Percentiles rank a stretch among this genome's conserved stretches.
Conservation (phyloP, 202 grass and related monocot species). For the Panicum virgatum region DNA sequence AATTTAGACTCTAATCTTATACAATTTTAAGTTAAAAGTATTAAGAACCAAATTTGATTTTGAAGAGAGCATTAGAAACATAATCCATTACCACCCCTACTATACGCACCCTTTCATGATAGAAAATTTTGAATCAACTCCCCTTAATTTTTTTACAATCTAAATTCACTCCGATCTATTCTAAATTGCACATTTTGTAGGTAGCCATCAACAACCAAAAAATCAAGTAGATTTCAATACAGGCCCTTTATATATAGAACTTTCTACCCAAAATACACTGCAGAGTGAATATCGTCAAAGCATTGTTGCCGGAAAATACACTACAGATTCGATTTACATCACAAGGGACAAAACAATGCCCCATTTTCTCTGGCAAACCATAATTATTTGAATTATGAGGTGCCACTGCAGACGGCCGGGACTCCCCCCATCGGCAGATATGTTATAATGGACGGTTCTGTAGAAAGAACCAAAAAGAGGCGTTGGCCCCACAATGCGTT, state of each 20-base stretch:
- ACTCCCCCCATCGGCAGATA: background rate
- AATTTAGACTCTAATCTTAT: too few species aligned
- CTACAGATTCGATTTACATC: background rate
- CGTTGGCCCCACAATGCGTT: background rate
- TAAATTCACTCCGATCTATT: background rate
- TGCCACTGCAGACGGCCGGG: too few species aligned
- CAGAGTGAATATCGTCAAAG: too few species aligned
- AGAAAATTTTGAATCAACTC: background rate
- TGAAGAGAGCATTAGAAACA: too few species aligned
- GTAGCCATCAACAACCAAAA: background rate
- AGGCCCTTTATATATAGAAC: background rate
- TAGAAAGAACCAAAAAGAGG: constrained; percentile 69
- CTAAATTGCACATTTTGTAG: background rate
- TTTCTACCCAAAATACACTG: too few species aligned
- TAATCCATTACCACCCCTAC: too few species aligned
- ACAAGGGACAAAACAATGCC: background rate
- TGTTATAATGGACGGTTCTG: constrained; percentile 24
- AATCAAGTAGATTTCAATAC: background rate
- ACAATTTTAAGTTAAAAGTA: too few species aligned
- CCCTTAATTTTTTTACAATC: background rate
- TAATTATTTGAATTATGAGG: background rate
- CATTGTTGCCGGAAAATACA: background rate
- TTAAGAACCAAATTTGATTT: too few species aligned
- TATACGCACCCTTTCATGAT: background rate
- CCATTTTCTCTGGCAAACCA: background rate